These are phyloP conservation scores for Coelastrella sp. DNA, from an alignment of 139 green algal species.

Conservation along the genomic window DNA sequence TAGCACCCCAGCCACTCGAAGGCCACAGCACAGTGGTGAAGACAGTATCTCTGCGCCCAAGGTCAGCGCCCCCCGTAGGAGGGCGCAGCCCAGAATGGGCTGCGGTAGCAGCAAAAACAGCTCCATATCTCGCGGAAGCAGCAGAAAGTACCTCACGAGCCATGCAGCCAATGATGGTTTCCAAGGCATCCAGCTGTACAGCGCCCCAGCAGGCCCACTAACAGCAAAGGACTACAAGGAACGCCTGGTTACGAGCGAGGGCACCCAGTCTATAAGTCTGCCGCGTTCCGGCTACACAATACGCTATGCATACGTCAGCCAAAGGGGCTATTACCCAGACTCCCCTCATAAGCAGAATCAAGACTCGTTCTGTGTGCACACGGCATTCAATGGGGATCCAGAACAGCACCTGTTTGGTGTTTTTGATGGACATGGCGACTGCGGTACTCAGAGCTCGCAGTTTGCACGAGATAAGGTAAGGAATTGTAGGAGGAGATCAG, in stretches of 20 bases:
- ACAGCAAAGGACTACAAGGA: constrained; percentile 71
- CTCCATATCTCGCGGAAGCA: neutral
- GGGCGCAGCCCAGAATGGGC: constrained; percentile 23
- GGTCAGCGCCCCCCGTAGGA: neutral
- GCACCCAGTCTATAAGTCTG: constrained; percentile 61
- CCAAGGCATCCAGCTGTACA: constrained; percentile 5
- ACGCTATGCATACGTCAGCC: constrained; percentile 84
- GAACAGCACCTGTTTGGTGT: constrained; percentile 83
- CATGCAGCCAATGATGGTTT: constrained; percentile 15
- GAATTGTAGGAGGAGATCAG: neutral
- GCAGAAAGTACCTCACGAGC: constrained; percentile 32
- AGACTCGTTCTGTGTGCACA: constrained; percentile 80
- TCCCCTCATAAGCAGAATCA: constrained; percentile 91
- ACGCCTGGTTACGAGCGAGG: constrained; percentile 62
- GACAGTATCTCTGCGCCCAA: neutral
- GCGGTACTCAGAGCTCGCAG: constrained; percentile 76
- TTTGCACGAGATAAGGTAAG: constrained; percentile 85
- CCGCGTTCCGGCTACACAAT: constrained; percentile 66
- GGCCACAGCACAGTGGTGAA: neutral
- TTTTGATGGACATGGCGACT: constrained; percentile 91
- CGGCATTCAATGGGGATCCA: constrained; percentile 73
- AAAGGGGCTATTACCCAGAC: constrained; percentile 94
- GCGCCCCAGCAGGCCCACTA: constrained; percentile 54
- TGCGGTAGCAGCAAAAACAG: constrained; percentile 36
- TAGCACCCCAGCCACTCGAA: neutral